Conservation (phyloP, 768 basidiomycete species). For the Amanita rimosa region DNA sequence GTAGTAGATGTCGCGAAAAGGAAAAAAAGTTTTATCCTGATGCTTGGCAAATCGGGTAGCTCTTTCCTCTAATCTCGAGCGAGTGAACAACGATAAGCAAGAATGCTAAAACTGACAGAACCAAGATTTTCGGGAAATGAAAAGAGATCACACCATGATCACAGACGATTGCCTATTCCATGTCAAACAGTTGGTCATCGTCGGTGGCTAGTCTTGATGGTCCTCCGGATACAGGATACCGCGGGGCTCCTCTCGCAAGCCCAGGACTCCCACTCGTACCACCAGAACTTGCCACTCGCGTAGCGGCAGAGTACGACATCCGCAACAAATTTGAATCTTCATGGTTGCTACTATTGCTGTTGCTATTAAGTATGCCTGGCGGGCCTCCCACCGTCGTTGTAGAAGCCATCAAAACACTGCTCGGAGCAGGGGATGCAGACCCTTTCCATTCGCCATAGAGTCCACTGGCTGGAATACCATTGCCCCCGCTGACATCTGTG, state of each 20-base stretch:
- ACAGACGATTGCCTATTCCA: background rate
- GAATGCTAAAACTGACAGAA: background rate
- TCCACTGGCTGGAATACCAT: background rate
- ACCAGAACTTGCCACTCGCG: background rate
- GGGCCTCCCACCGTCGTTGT: background rate
- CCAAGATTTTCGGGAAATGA: background rate
- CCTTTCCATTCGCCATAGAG: slow-evolving; percentile 4
- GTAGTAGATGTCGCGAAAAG: background rate
- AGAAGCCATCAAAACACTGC: background rate
- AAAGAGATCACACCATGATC: background rate
- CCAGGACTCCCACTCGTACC: background rate
- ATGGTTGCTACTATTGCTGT: background rate
- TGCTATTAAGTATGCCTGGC: background rate
- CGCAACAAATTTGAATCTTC: background rate
- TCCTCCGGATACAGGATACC: background rate
- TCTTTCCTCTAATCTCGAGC: background rate
- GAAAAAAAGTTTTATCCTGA: too few species aligned
- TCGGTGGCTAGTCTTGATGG: background rate
- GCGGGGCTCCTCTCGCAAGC: background rate
- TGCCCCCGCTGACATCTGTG: slow-evolving; percentile 2
- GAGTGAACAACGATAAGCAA: background rate
- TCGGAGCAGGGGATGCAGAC: background rate
- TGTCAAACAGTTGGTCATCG: slow-evolving; percentile 4
- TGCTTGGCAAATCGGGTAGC: background rate
- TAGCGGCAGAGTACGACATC: background rate